A percentile compares a stretch with the other conserved stretches of the same genome.
Conservation (phyloP, 805 yeast species). For the Ogataea populi-albae region DNA sequence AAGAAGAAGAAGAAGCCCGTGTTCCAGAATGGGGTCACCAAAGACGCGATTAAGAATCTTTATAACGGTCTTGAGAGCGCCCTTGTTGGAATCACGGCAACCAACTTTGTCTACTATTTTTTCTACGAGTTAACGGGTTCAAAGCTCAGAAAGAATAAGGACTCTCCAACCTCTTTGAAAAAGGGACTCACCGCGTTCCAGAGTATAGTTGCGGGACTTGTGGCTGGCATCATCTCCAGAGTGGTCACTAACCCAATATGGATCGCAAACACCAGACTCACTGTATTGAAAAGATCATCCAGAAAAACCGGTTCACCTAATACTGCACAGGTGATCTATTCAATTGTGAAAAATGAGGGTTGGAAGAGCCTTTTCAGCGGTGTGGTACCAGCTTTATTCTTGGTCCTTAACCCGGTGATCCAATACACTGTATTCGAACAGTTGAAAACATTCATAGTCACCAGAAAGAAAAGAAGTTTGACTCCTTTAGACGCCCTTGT, state of each 20-base stretch:
- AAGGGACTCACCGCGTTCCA: constrained; percentile 57
- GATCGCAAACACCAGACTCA: constrained; percentile 91
- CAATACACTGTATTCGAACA: constrained; percentile 93
- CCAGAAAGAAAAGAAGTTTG: constrained; percentile 48
- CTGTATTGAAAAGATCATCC: constrained; percentile 45
- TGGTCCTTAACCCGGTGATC: constrained; percentile 85
- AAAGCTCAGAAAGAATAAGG: constrained; percentile 18
- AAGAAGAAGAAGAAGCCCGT: constrained; percentile 19
- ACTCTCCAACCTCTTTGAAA: constrained; percentile 7
- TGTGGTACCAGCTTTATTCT: constrained; percentile 78
- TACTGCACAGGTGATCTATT: constrained; percentile 50
- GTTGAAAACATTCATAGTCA: constrained; percentile 62
- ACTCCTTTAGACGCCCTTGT: constrained; percentile 77
- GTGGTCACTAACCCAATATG: constrained; percentile 84
- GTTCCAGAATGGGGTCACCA: constrained; percentile 14
- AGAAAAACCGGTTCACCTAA: constrained; percentile 25
- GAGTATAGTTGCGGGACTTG: constrained; percentile 72
- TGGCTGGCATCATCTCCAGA: constrained; percentile 86
- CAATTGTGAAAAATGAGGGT: constrained; percentile 72
- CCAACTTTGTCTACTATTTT: constrained; percentile 87
- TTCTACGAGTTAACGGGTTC: constrained; percentile 69
- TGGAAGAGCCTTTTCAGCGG: constrained; percentile 74
- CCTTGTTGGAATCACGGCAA: constrained; percentile 76
- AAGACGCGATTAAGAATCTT: constrained; percentile 65
- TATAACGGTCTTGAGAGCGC: constrained; percentile 90